Base-by-base conservation (phyloP, 495 filamentous ascomycete species). In the Polyplosphaeria fusca region DNA sequence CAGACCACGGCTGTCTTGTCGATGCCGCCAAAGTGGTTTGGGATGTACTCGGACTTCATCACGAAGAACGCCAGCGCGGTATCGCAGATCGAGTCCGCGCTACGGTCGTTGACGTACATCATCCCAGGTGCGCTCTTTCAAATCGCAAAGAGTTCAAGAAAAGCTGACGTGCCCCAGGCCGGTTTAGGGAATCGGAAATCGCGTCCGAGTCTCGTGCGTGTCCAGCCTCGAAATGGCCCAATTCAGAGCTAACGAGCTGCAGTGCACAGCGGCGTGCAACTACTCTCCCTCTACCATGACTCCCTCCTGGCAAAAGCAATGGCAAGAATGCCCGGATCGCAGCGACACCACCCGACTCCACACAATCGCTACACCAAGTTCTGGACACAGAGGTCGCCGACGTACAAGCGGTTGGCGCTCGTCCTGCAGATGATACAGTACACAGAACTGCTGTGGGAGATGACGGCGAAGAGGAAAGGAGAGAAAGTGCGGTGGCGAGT, bases 221-320 rank as follows among this genome's bases (percentile, higher is more conserved):
- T 26, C 47, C 47, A 24, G n/a, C 2, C 14, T 30, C 16, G 38
- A 26, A 13, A 18, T 32, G 13, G 24, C 30, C 24, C 32, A 42
- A 27, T 11, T 28, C 13, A 26, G 4, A 39, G 56, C 50, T 61
- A 37, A 37, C 53, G 38, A 32, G 19, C 12, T 5, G 38, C 58
- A 82, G 79, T 97, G 18, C 91, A 98, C 65, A 89, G 86, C 37
- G 82, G 83, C 52, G 85, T 96, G 27, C 89, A 95, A 65, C 78
- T 98, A 12, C 80, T 98, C 52, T 91, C 92, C 11, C 79, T 96
- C 55, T 96, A 96, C 73, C 91, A 97, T 77, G 91, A 97, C 71
- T 82, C 85, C 32, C 82, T 98, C 37, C 88, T 98, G 22, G 80
- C 84, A 46, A 79, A 82, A 62, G 84, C 86, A 22, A 62, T 81